Conservation (phyloP, 306 rosid genomes). For the Pyrus bretschneideri region DNA sequence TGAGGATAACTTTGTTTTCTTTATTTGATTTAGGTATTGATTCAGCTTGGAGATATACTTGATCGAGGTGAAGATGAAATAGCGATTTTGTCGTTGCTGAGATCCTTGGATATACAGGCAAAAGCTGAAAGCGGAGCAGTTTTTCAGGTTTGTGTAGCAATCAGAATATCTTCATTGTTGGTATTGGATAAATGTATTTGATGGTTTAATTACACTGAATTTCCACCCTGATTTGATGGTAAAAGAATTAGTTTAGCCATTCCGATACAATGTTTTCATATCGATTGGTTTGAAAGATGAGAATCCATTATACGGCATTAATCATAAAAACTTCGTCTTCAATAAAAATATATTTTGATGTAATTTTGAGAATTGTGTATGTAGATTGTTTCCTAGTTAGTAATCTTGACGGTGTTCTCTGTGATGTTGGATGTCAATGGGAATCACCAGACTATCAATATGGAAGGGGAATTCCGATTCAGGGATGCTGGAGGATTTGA, state of each 20-base stretch:
- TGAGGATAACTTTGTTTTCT: neutral
- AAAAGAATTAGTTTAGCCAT: neutral
- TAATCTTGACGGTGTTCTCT: neutral
- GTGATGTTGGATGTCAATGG: slow-evolving; percentile 62
- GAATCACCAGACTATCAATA: slow-evolving; percentile 93
- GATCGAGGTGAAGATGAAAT: slow-evolving; percentile 97
- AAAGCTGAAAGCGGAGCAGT: slow-evolving; percentile 87
- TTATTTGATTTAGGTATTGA: slow-evolving; percentile 46
- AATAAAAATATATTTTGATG: neutral
- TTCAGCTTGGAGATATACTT: slow-evolving; percentile 93
- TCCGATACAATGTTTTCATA: neutral
- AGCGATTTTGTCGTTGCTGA: slow-evolving; percentile 78
- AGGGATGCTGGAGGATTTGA: slow-evolving; percentile 73
- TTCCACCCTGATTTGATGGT: neutral
- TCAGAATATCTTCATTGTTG: neutral
- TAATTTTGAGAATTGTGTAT: neutral
- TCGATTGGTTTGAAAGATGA: neutral
- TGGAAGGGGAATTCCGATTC: slow-evolving; percentile 92
- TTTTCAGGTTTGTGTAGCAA: slow-evolving; percentile 66
- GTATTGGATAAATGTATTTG: neutral
- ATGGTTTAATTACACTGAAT: slow-evolving; percentile 4
- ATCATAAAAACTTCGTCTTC: neutral
- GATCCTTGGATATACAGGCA: slow-evolving; percentile 80
- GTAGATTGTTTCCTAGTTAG: neutral
- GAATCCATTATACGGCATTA: neutral